phyloP scores from a whole-genome alignment of 164 flowering plant genomes.

The Warburgia ugandensis region DNA sequence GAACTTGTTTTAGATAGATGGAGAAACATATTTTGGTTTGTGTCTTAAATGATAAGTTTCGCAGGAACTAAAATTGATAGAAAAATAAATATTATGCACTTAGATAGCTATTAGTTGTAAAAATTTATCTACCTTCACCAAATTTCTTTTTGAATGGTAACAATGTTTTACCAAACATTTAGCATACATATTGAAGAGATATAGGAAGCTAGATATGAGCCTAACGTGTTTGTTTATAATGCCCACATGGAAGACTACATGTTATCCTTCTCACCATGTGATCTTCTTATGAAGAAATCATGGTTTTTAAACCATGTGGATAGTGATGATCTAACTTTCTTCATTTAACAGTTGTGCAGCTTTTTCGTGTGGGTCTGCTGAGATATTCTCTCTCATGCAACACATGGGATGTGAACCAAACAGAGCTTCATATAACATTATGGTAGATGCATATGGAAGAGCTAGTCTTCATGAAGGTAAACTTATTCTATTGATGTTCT shows the following conservation, averaged over 20 bases:
- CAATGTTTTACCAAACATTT: no score
- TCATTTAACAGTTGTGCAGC: constrained; percentile 49
- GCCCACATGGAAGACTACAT: constrained; percentile 95
- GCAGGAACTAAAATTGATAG: no score
- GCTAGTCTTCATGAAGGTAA: constrained; percentile 81
- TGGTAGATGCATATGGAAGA: constrained; percentile 96
- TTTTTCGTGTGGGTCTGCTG: constrained; percentile 74
- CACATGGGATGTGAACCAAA: constrained; percentile 97
- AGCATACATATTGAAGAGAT: constrained; percentile 80
- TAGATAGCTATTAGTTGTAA: no score
- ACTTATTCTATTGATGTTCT: background rate
- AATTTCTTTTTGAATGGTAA: no score
- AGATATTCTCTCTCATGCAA: constrained; percentile 89
- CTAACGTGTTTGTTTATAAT: constrained; percentile 90
- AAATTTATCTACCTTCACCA: no score
- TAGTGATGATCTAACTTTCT: no score
- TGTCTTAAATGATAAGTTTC: no score
- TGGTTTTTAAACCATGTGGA: no score
- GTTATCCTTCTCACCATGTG: constrained; percentile 20
- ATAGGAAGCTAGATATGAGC: constrained; percentile 82
- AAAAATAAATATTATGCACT: no score
- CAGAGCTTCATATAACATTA: constrained; percentile 83
- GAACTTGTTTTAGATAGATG: no score
- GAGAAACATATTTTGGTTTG: no score
- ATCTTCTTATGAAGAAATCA: background rate